Percentiles rank a stretch among this genome's conserved stretches.
These are phyloP conservation scores for Penicillium sp. DNA, from an alignment of 2,329 filamentous ascomycete species.

Conservation along the genomic window DNA sequence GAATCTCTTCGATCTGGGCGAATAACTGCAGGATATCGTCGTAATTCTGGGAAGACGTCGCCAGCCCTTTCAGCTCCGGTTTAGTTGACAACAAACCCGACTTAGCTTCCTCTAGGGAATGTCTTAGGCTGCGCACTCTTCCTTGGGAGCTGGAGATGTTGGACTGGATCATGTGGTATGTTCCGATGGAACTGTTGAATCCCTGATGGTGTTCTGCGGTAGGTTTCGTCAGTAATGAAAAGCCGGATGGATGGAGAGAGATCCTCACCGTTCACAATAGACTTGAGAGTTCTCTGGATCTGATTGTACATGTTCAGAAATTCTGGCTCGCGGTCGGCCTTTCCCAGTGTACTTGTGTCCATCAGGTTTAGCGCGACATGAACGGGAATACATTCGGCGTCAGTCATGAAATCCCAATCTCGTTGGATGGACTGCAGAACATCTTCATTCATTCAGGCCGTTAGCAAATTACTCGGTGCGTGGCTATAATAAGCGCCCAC, in stretches of 20 bases:
- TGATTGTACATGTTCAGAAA: constrained; percentile 84
- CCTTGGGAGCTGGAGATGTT: constrained; percentile 89
- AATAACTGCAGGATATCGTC: constrained; percentile 86
- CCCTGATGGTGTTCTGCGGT: constrained; percentile 87
- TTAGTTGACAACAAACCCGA: constrained; percentile 81
- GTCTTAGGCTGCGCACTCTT: constrained; percentile 79
- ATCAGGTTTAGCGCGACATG: constrained; percentile 94
- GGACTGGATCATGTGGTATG: constrained; percentile 96
- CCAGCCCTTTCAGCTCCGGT: constrained; percentile 87
- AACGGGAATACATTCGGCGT: constrained; percentile 86
- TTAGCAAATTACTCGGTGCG: constrained; percentile 8
- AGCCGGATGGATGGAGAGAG: background rate
- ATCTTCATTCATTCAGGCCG: constrained; percentile 40
- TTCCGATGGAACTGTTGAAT: constrained; percentile 98
- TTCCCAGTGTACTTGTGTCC: constrained; percentile 89
- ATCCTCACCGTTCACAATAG: constrained; percentile 76
- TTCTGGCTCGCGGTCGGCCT: constrained; percentile 83
- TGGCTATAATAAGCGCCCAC: constrained; percentile 13
- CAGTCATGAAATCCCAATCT: constrained; percentile 92
- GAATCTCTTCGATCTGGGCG: constrained; percentile 82
- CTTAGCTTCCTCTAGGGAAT: constrained; percentile 81
- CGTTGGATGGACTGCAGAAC: constrained; percentile 81
- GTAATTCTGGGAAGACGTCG: constrained; percentile 84
- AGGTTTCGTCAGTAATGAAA: background rate
- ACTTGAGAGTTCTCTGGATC: constrained; percentile 89